A percentile compares a stretch with the other conserved stretches of the same genome.
Conservation (phyloP, 2,329 filamentous ascomycete species). For the Cylindrodendrum hubeiense region DNA sequence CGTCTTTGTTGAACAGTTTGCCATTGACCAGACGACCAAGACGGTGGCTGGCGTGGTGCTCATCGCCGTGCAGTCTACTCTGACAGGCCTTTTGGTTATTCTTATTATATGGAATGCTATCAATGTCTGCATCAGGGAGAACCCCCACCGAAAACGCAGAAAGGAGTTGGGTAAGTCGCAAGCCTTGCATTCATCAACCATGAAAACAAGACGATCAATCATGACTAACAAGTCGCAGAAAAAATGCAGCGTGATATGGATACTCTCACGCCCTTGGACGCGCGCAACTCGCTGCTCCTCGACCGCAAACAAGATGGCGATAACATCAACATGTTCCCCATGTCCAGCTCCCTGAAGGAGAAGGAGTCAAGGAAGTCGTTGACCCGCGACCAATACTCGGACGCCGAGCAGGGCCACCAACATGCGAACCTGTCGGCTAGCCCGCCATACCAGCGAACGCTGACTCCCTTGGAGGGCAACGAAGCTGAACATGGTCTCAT, state of each 20-base stretch:
- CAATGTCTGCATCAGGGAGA: constrained; percentile 84
- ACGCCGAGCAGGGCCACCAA: constrained; percentile 37
- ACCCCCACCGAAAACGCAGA: constrained; percentile 88
- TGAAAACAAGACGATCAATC: constrained; percentile 13
- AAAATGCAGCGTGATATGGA: constrained; percentile 83
- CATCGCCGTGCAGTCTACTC: constrained; percentile 87
- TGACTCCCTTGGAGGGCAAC: constrained; percentile 52
- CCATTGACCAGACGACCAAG: constrained; percentile 90
- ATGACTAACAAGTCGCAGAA: constrained; percentile 63
- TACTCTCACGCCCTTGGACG: constrained; percentile 86
- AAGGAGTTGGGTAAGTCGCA: constrained; percentile 85
- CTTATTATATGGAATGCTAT: constrained; percentile 92
- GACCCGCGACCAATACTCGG: constrained; percentile 50
- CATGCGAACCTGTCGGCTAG: constrained; percentile 40
- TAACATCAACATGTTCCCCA: constrained; percentile 57
- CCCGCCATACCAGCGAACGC: constrained; percentile 49
- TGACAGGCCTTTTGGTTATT: constrained; percentile 87
- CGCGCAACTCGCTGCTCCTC: constrained; percentile 87
- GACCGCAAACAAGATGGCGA: constrained; percentile 60
- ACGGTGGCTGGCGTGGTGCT: constrained; percentile 94
- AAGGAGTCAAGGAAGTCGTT: constrained; percentile 48
- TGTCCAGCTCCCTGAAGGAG: constrained; percentile 54
- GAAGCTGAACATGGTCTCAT: constrained; percentile 55
- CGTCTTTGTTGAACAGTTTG: constrained; percentile 93
- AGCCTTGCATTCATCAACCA: not conserved